phyloP scores from a whole-genome alignment of 2,329 filamentous ascomycete genomes.

The Rosellinia necatrix region DNA sequence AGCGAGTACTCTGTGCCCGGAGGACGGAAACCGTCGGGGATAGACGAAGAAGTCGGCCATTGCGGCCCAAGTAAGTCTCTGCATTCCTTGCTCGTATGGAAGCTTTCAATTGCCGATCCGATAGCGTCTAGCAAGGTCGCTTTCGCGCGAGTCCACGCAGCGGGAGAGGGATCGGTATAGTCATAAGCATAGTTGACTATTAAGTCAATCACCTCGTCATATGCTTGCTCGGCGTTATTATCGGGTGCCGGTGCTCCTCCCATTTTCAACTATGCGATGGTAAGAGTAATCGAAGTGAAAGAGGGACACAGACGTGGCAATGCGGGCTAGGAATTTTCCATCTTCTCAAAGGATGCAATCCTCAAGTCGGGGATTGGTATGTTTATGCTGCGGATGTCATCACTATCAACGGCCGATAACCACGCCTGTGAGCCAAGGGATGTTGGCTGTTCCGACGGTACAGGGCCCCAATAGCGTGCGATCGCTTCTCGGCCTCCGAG shows the following conservation, averaged over 20 bases:
- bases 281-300: neutral
- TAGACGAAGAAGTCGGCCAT: neutral
- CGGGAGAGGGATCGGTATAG: conserved; percentile 18
- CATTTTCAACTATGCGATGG: neutral
- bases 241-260: conserved; percentile 11
- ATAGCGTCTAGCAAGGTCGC: conserved; percentile 31
- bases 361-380: neutral
- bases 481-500: conserved; percentile 1
- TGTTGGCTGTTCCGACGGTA: neutral
- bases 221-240: conserved; percentile 21
- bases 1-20: conserved; percentile 45
- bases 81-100: conserved; percentile 24
- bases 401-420: neutral
- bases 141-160: conserved; percentile 19
- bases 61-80: neutral
- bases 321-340: neutral
- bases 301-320: neutral
- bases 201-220: conserved; percentile 19
- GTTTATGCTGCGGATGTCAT: neutral
- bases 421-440: neutral
- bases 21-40: conserved; percentile 35
- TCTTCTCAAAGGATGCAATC: neutral
- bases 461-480: neutral
- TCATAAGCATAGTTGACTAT: conserved; percentile 28
- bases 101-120: conserved; percentile 27